Percentiles rank a stretch among this genome's conserved stretches.
These are phyloP conservation scores for Tolypocladium tropicale DNA, from an alignment of 2,329 filamentous ascomycete genomes.

Conservation along the genomic window DNA sequence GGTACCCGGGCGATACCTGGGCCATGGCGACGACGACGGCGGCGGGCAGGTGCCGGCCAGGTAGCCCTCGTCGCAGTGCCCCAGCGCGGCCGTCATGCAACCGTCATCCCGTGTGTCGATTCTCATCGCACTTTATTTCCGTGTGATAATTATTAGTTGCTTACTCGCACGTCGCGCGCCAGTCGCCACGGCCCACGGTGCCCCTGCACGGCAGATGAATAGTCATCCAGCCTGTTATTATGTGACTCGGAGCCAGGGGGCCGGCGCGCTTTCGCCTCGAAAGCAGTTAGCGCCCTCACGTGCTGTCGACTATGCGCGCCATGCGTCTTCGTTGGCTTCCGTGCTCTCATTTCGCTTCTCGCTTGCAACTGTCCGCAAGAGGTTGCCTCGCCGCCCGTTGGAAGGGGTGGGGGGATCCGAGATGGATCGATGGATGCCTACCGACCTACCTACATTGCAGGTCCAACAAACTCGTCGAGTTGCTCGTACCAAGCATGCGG, in stretches of 20 bases:
- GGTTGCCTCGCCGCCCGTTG: not conserved
- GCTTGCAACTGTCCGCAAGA: not conserved
- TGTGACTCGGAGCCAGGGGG: not conserved
- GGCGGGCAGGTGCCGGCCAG: not conserved
- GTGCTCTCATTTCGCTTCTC: conserved; percentile 1
- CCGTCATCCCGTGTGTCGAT: not conserved
- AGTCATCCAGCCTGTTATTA: not conserved
- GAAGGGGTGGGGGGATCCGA: too few relatives aligned
- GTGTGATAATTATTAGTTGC: not conserved
- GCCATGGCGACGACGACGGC: not conserved
- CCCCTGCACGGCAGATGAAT: conserved; percentile 1
- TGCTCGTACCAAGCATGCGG: too few relatives aligned
- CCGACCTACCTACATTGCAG: too few relatives aligned
- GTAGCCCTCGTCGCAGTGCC: not conserved
- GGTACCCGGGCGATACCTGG: not conserved
- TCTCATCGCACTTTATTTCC: not conserved
- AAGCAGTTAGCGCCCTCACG: not conserved
- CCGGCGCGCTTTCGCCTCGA: not conserved
- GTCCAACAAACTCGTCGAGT: too few relatives aligned
- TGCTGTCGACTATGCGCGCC: not conserved
- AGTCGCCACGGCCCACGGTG: not conserved
- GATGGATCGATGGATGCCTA: too few relatives aligned
- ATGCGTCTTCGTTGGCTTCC: too few relatives aligned
- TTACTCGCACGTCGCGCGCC: not conserved
- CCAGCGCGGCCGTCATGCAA: not conserved